A percentile compares a stretch with the other conserved stretches of the same genome.
These are phyloP conservation scores for Leishmania braziliensis DNA, from an alignment of 208 protist species.

Conservation along the genomic window DNA sequence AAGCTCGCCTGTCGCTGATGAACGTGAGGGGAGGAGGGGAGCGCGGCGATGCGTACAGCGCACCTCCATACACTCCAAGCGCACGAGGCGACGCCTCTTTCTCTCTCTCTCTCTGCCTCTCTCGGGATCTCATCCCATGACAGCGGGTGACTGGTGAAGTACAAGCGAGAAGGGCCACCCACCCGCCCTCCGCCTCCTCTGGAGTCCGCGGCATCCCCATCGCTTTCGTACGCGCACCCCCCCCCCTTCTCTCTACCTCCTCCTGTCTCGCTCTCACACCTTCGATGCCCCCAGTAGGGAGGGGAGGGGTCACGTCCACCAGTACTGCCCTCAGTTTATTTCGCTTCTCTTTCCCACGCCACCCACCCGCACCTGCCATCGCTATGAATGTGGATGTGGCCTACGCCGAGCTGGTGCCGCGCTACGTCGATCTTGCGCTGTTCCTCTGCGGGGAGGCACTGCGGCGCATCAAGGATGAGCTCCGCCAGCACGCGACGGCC, in stretches of 20 bases:
- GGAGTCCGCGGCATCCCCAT: neutral
- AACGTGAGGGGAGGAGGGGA: neutral
- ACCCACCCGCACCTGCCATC: neutral
- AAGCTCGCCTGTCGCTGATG: neutral
- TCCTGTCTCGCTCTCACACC: neutral
- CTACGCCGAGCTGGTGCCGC: conserved; percentile 35
- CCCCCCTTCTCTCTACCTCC: neutral
- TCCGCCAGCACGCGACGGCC: conserved; percentile 11
- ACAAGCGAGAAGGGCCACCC: neutral
- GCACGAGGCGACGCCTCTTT: neutral
- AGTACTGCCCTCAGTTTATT: neutral
- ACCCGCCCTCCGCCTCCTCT: neutral
- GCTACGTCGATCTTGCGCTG: conserved; percentile 57
- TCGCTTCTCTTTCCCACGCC: neutral
- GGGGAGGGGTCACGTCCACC: neutral
- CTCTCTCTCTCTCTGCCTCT: neutral
- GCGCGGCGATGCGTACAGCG: neutral
- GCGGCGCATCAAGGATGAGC: conserved; percentile 19
- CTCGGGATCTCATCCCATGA: neutral
- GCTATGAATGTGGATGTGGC: conserved; percentile 25
- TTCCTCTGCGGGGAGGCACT: conserved; percentile 57
- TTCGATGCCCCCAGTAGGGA: neutral
- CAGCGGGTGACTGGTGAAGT: neutral
- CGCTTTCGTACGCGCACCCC: neutral
- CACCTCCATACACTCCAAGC: neutral